These are phyloP conservation scores for Cicer judaicum DNA, from an alignment of 306 rosid genomes.

Conservation along the genomic window DNA sequence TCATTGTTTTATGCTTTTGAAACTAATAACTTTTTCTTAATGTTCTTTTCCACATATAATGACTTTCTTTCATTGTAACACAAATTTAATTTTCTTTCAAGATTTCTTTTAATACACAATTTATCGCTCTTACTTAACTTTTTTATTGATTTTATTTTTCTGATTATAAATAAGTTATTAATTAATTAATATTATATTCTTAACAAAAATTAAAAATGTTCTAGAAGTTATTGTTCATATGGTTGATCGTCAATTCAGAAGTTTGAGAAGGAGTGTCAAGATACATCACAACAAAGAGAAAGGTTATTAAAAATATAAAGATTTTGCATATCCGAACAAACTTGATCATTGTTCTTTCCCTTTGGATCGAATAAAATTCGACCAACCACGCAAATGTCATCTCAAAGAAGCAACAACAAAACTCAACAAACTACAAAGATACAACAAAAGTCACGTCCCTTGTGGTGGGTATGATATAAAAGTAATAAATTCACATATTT, in stretches of 20 bases:
- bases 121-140: too few relatives aligned
- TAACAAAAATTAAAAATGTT: too few relatives aligned
- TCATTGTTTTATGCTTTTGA: not conserved
- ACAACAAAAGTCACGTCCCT: not conserved
- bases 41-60: too few relatives aligned
- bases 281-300: not conserved
- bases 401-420: not conserved
- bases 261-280: not conserved
- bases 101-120: too few relatives aligned
- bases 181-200: too few relatives aligned
- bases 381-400: too few relatives aligned
- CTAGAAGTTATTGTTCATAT: not conserved
- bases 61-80: too few relatives aligned
- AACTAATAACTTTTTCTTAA: not conserved
- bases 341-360: not conserved
- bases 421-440: not conserved
- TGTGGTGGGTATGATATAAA: not conserved
- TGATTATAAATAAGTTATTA: too few relatives aligned
- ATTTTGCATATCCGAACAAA: too few relatives aligned
- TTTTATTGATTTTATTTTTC: too few relatives aligned
- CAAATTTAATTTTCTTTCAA: too few relatives aligned
- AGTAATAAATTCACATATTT: too few relatives aligned
- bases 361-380: not conserved
- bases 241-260: not conserved
- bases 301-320: not conserved